These are phyloP conservation scores for Adansonia madagascariensis DNA, from an alignment of 441 rosid genomes.

Conservation along the genomic window DNA sequence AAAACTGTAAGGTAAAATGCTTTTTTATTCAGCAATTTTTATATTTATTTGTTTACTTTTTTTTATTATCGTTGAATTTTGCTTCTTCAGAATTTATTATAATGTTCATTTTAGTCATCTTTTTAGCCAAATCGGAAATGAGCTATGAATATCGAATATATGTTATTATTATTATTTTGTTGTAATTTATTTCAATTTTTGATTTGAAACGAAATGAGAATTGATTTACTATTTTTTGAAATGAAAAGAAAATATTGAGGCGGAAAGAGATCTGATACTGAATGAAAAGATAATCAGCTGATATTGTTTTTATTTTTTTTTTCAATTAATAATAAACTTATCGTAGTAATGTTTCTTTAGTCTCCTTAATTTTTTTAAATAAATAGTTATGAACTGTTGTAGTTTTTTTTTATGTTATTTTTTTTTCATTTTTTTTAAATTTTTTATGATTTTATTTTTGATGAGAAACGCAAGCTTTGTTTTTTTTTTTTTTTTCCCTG, in stretches of 20 bases:
- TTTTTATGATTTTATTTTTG: neutral
- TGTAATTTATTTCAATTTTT: neutral
- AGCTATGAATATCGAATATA: constrained; percentile 5
- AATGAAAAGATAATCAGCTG: neutral
- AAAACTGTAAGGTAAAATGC: constrained; percentile 11
- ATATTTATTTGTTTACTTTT: neutral
- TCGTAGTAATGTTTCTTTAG: neutral
- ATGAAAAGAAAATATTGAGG: neutral
- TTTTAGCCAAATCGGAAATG: neutral
- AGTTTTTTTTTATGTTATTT: neutral
- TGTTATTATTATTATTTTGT: neutral
- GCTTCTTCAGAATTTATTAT: neutral
- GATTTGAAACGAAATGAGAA: neutral
- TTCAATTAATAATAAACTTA: neutral
- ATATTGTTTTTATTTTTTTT: neutral
- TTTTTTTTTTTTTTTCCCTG: neutral
- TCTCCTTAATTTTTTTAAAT: neutral
- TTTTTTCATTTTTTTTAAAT: neutral
- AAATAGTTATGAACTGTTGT: neutral
- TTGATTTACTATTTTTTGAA: neutral
- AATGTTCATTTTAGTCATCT: neutral
- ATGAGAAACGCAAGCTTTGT: neutral
- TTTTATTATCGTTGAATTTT: neutral
- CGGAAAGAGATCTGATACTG: neutral
- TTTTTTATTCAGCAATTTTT: neutral